Percentiles rank a stretch among this genome's conserved stretches.
Conservation (phyloP, 306 rosid species). For the Inga laurina region DNA sequence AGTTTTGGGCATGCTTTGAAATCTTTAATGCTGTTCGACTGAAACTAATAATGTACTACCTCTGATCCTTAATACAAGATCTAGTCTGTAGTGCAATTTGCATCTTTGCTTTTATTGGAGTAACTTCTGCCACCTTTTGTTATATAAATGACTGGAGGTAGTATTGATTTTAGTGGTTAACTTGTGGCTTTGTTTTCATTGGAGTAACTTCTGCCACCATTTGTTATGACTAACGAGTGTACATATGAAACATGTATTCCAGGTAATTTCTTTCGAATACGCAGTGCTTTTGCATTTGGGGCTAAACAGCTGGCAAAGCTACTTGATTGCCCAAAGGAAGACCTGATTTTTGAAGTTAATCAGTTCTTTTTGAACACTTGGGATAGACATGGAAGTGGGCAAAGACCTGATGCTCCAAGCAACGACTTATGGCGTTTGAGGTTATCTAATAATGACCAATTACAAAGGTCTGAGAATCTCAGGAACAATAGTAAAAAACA, state of each 20-base stretch:
- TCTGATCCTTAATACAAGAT: no score
- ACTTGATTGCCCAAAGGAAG: slow-evolving; percentile 87
- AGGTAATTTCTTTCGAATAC: slow-evolving; percentile 98
- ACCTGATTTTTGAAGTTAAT: slow-evolving; percentile 72
- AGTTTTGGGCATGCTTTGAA: slow-evolving; percentile 11
- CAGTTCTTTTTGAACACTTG: slow-evolving; percentile 94
- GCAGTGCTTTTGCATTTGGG: slow-evolving; percentile 99
- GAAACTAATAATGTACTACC: background rate
- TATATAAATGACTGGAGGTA: no score
- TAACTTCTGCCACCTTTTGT: no score
- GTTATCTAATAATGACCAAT: slow-evolving; percentile 54
- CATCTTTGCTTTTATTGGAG: no score
- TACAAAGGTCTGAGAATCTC: slow-evolving; percentile 57
- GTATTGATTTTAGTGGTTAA: background rate
- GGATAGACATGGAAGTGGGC: slow-evolving; percentile 98
- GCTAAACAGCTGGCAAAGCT: slow-evolving; percentile 83
- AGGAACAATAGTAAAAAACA: slow-evolving; percentile 49
- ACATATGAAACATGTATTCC: slow-evolving; percentile 34
- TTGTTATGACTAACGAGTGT: slow-evolving; percentile 24
- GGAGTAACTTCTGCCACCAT: background rate
- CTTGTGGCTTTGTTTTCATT: background rate
- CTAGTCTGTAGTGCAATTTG: no score
- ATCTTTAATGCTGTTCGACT: background rate
- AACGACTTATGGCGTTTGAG: slow-evolving; percentile 54
- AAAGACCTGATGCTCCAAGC: slow-evolving; percentile 92